These are phyloP conservation scores for Graphilbum fragrans DNA, from an alignment of 2,329 filamentous ascomycete genomes.

Conservation along the genomic window DNA sequence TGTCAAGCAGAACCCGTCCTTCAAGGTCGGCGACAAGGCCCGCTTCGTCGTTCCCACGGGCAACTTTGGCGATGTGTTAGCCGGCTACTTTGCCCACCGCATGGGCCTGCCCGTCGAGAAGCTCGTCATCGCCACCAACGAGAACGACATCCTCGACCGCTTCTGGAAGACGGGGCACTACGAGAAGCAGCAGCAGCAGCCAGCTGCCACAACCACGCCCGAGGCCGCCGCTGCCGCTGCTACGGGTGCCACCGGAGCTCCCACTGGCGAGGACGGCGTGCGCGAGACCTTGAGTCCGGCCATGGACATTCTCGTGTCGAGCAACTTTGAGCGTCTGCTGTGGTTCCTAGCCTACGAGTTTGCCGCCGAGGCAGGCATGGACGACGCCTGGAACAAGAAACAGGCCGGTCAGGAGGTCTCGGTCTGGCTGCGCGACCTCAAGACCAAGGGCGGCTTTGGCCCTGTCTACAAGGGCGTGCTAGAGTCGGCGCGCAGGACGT, in stretches of 20 bases:
- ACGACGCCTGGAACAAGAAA: constrained; percentile 53
- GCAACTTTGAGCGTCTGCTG: constrained; percentile 90
- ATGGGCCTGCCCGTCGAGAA: constrained; percentile 62
- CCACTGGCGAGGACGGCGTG: constrained; percentile 50
- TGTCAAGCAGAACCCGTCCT: constrained; percentile 42
- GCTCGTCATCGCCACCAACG: constrained; percentile 81
- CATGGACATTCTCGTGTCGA: constrained; percentile 95
- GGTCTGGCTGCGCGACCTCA: constrained; percentile 68
- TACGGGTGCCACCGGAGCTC: constrained; percentile 41
- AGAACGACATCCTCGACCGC: constrained; percentile 91
- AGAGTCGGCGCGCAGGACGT: constrained; percentile 56
- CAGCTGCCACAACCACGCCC: constrained; percentile 12
- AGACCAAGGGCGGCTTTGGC: constrained; percentile 67
- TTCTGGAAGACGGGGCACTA: constrained; percentile 90
- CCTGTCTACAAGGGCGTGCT: constrained; percentile 66
- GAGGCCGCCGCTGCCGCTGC: not conserved
- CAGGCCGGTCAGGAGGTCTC: constrained; percentile 66
- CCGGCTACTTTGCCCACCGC: constrained; percentile 69
- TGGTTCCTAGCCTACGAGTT: constrained; percentile 78
- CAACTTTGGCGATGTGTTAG: constrained; percentile 88
- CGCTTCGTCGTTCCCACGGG: constrained; percentile 88
- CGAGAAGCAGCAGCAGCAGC: constrained; percentile 54
- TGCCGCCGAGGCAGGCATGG: constrained; percentile 44
- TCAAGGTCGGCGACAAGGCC: constrained; percentile 55
- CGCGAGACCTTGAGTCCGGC: constrained; percentile 89